Base-by-base conservation (phyloP, 176 grass and related monocot genomes). In the Metroxylon sagu region DNA sequence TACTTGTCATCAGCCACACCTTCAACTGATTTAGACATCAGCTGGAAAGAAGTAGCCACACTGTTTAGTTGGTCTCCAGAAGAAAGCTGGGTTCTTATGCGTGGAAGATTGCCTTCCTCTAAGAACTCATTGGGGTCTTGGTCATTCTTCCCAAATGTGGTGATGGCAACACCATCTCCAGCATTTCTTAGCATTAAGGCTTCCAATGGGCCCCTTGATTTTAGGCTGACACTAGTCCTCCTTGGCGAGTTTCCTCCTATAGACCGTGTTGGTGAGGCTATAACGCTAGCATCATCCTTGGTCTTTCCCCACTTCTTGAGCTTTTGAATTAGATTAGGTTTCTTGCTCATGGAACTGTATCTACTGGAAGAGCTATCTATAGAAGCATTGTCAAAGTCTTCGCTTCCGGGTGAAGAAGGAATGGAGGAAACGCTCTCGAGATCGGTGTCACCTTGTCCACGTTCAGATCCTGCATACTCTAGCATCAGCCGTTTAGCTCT, bases 181-280 rank as follows among this genome's bases (percentile, higher is more conserved):
- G 84, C 82, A 59, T 98, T 92, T 68, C 85, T 92, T 17, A 98
- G 70, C 93, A 98, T 98, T 29, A 98, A 84, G 6, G 82, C 58
- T 56, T 98, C 93, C 67, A 98, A 48, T 2, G 93, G 79, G 0
- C 87, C 93, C 60, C 72, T 92, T 19, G 84, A 35, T 5, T 76
- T 83, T 27, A 69, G 68, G 56, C 66, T 78, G 10, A 14, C 6
- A 19, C 29, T 65, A 3, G 15, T 65, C 66, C 63, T 77, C 74
- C 25, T 81, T 17, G 92, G 82, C 23, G 85, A 95, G 55, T 68
- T 74, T 19, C 68, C 64, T 12, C 56, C 54, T 10, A 82, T 54
- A 14, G 78, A 85, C 52, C 31, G 18, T 10, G 89, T 64, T 1
- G 87, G 76, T 17, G 93, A 92, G 18, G 79, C 65, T 48, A 85